These are phyloP conservation scores for Cyclotella choctawhatcheeana DNA, from an alignment of 108 stramenopile genomes.

Conservation along the genomic window DNA sequence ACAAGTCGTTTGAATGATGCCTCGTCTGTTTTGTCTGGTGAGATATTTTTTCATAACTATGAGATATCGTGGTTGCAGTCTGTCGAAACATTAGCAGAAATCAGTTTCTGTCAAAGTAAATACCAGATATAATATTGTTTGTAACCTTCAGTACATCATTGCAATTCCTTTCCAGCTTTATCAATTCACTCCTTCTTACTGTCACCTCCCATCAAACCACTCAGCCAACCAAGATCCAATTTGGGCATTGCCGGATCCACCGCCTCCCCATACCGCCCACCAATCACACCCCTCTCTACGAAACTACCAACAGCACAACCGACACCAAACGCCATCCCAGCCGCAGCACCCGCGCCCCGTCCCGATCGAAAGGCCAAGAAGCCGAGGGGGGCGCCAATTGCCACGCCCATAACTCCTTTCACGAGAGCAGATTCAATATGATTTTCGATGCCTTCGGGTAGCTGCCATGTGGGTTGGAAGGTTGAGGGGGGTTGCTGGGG, in stretches of 20 bases:
- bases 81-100: too few species aligned
- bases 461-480: slow-evolving; percentile 53
- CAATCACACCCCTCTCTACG: slow-evolving; percentile 35
- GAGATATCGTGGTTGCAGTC: too few species aligned
- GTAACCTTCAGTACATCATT: too few species aligned
- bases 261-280: slow-evolving; percentile 7
- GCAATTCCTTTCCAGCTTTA: too few species aligned
- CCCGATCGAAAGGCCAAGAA: slow-evolving; percentile 37
- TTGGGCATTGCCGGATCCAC: slow-evolving; percentile 49
- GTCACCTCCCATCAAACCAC: slow-evolving; percentile 6
- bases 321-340: slow-evolving; percentile 44
- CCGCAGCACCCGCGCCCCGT: slow-evolving; percentile 38
- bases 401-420: slow-evolving; percentile 42
- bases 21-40: too few species aligned
- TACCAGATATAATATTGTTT: too few species aligned
- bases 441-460: slow-evolving; percentile 47
- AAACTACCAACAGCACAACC: slow-evolving; percentile 53
- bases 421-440: slow-evolving; percentile 48
- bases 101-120: too few species aligned
- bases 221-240: slow-evolving; percentile 23
- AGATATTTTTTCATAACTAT: too few species aligned
- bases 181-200: background rate
- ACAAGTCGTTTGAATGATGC: too few species aligned
- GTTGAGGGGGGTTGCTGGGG: slow-evolving; percentile 14
- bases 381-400: slow-evolving; percentile 37